phyloP scores from a whole-genome alignment of 805 yeast species.

The Schizosaccharomyces cryophilus region DNA sequence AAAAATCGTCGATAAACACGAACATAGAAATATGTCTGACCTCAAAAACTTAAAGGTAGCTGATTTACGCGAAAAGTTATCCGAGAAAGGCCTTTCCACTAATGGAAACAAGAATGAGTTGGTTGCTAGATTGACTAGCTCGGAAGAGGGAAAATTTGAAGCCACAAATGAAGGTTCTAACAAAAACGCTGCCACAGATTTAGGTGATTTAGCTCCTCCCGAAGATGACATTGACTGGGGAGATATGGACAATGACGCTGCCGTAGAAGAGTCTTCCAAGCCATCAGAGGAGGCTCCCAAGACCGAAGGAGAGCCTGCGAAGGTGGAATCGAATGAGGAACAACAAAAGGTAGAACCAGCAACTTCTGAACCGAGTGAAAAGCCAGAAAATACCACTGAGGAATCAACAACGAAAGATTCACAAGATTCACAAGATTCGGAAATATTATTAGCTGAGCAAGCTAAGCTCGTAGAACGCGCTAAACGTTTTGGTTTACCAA shows the following conservation, averaged over 20 bases:
- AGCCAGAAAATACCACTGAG: background rate
- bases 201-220: constrained; percentile 3
- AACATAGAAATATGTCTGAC: background rate
- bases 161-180: background rate
- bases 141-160: constrained; percentile 8
- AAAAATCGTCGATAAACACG: too few species aligned
- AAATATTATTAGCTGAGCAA: background rate
- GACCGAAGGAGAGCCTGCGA: background rate
- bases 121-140: background rate
- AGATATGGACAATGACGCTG: background rate
- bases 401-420: background rate
- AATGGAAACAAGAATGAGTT: background rate
- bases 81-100: background rate
- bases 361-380: background rate
- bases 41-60: background rate
- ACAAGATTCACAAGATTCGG: background rate
- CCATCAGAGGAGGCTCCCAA: background rate
- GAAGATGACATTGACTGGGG: constrained; percentile 4
- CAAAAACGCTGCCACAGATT: background rate
- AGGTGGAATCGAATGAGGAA: background rate
- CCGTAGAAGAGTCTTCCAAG: background rate
- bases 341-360: background rate
- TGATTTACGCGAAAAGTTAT: background rate
- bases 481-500: constrained; percentile 3
- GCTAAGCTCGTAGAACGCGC: background rate